A percentile compares a stretch with the other conserved stretches of the same genome.
Evolutionary conservation across 2,329 filamentous ascomycete species (phyloP).

Genomic region (Phialocephala sp.): DNA sequence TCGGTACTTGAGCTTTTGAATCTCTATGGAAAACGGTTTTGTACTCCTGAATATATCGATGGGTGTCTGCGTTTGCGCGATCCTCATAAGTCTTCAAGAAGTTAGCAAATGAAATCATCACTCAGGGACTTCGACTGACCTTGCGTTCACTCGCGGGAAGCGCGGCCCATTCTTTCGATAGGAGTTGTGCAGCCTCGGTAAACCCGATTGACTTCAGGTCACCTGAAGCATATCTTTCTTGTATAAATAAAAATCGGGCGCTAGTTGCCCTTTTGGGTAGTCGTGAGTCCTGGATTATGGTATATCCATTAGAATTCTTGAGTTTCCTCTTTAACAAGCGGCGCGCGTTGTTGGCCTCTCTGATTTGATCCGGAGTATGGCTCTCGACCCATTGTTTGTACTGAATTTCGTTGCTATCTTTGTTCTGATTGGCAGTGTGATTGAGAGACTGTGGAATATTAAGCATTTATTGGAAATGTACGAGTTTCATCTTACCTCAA

Average conservation of each 20-base stretch:
- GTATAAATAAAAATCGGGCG: conserved; percentile 48
- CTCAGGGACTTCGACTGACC: conserved; percentile 30
- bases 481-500: conserved; percentile 43
- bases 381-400: conserved; percentile 60
- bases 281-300: conserved; percentile 58
- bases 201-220: conserved; percentile 55
- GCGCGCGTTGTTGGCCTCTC: conserved; percentile 63
- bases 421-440: conserved; percentile 54
- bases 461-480: conserved; percentile 6
- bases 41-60: conserved; percentile 41
- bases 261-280: conserved; percentile 49
- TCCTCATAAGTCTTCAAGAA: conserved; percentile 41
- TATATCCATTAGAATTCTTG: background rate
- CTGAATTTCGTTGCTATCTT: conserved; percentile 48
- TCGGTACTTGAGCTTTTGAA: background rate
- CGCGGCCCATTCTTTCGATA: conserved; percentile 54
- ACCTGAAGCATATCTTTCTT: conserved; percentile 51
- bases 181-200: conserved; percentile 48
- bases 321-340: conserved; percentile 31
- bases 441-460: conserved; percentile 54
- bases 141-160: conserved; percentile 53
- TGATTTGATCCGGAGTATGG: conserved; percentile 62
- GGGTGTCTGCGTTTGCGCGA: conserved; percentile 31
- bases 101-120: conserved; percentile 5
- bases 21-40: conserved; percentile 37